Percentiles rank a stretch among this genome's conserved stretches.
phyloP scores from a whole-genome alignment of 495 filamentous ascomycete genomes.

The Podospora pseudopauciseta region DNA sequence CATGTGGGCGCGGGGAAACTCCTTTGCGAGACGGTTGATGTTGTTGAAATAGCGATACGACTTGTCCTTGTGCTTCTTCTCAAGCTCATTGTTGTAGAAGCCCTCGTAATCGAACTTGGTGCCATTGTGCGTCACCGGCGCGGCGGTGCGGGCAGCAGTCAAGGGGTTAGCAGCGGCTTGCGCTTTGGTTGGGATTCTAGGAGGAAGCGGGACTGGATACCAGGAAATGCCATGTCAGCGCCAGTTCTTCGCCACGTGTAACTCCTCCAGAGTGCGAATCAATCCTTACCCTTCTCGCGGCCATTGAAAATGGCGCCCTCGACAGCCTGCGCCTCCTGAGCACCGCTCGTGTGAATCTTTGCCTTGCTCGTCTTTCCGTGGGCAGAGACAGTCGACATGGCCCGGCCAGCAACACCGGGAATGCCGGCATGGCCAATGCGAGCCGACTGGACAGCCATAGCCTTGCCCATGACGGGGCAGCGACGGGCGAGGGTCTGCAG shows the following conservation, averaged over 20 bases:
- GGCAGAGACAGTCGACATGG: conserved; percentile 43
- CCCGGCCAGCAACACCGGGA: conserved; percentile 32
- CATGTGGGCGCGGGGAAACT: conserved; percentile 94
- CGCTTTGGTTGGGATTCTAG: conserved; percentile 34
- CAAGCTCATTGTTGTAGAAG: conserved; percentile 84
- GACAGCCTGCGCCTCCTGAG: conserved; percentile 68
- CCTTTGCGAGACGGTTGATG: conserved; percentile 95
- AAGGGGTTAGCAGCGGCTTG: conserved; percentile 23
- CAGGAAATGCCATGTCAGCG: conserved; percentile 2
- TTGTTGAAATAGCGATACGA: conserved; percentile 99
- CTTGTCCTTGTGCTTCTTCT: conserved; percentile 99
- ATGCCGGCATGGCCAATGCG: conserved; percentile 40
- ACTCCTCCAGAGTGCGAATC: background rate
- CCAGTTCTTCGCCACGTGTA: background rate
- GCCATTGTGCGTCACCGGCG: conserved; percentile 24
- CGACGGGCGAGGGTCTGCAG: conserved; percentile 90
- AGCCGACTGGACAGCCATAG: conserved; percentile 79
- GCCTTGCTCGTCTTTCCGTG: conserved; percentile 56
- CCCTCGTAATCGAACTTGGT: conserved; percentile 81
- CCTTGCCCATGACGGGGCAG: conserved; percentile 98
- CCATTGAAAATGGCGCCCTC: conserved; percentile 54
- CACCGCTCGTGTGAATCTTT: conserved; percentile 72
- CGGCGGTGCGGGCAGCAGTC: conserved; percentile 20
- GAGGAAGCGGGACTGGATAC: conserved; percentile 39
- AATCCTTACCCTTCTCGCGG: conserved; percentile 55